phyloP scores from a whole-genome alignment of 129 eudicot species.

The Gnaphalium uliginosum region DNA sequence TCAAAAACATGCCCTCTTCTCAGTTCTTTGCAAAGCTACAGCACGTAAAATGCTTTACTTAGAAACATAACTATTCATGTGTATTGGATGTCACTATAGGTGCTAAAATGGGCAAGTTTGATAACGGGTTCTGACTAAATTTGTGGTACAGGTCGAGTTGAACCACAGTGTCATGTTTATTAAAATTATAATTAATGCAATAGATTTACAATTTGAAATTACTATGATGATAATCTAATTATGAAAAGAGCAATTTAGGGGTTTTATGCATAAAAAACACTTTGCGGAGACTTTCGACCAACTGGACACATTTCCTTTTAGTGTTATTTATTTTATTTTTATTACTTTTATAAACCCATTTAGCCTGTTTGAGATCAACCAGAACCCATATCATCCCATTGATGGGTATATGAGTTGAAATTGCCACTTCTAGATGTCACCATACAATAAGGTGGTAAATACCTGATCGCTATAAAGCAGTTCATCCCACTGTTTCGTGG shows the following conservation, averaged over 20 bases:
- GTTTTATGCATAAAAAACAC: too few species aligned
- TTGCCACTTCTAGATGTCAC: neutral
- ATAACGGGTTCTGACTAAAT: neutral
- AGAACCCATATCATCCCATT: neutral
- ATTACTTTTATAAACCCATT: neutral
- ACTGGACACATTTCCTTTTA: too few species aligned
- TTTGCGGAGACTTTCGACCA: too few species aligned
- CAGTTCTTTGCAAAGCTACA: slow-evolving; percentile 76
- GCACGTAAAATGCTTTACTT: slow-evolving; percentile 19
- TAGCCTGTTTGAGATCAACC: neutral
- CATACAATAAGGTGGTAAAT: neutral
- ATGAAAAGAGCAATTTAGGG: too few species aligned
- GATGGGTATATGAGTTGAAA: neutral
- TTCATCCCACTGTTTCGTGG: slow-evolving; percentile 67
- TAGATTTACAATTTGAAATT: too few species aligned
- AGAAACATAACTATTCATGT: neutral
- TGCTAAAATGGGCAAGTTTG: neutral
- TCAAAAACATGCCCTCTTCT: slow-evolving; percentile 74
- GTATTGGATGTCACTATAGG: neutral
- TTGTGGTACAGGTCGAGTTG: neutral
- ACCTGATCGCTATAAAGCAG: slow-evolving; percentile 89
- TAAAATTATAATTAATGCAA: too few species aligned
- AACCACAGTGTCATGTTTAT: neutral
- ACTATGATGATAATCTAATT: too few species aligned
- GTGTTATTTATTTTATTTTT: too few species aligned